Evolutionary conservation across 768 basidiomycete genomes (phyloP), one percentile per base, ranked within the genome.

Genomic region (Thelephora ganbajun): DNA sequence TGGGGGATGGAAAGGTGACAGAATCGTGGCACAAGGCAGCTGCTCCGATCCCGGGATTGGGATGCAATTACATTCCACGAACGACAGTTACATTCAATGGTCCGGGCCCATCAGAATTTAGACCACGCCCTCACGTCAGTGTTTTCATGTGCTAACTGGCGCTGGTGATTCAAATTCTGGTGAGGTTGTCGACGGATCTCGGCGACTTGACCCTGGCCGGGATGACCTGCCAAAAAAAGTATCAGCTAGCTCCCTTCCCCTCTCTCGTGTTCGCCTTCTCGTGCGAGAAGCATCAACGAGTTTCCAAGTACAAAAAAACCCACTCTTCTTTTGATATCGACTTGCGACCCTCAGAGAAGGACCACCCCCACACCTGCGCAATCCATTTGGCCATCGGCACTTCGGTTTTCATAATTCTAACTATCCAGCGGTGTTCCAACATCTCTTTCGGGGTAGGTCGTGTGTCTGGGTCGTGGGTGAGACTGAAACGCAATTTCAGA

Each of bases 361-460:
- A 71, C 85, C 85, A 89, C 49, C 74, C 78, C 84, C 85, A 90
- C 36, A 91, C 82, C 58, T 84, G 73, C 52, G 80, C 72, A 49
- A 91, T 81, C 89, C 89, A 94, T 57, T 76, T 78, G 6, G 79
- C 83, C 87, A 94, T 93, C 51, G 86, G 79, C 35, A 87, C 80
- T 54, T 90, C 86, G 60, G 81, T 76, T 61, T 77, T 79, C 76
- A 89, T 87, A 46, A 76, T 71, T 48, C 70, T 69, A 46, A 72
- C 63, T 50, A 96, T 80, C 87, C 90, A 96, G 7, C 81, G 80
- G 61, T 96, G 92, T 37, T 66, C 63, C 45, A 92, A 69, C 74
- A 94, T 79, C 55, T 89, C 81, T 56, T 73, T 80, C 1, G 92
- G 92, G 42, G 79, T 80, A 16, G 90, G 89, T 41, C 92, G 79